Evolutionary conservation across 306 rosid genomes (phyloP).

Genomic region (Mucuna pruriens): DNA sequence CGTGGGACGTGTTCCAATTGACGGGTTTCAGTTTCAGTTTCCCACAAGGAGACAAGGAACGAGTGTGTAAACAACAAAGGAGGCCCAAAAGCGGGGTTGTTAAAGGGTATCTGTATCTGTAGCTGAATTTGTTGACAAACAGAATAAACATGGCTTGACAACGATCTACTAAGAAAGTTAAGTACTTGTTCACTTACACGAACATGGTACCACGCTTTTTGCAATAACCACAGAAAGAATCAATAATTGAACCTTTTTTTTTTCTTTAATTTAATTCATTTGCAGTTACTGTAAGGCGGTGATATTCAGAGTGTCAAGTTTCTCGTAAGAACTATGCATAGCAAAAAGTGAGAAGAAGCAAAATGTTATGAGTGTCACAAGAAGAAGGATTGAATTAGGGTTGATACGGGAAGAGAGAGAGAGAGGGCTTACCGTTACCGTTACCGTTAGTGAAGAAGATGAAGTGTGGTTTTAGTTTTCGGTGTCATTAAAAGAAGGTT

Average conservation of each 20-base stretch:
- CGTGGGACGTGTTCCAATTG: constrained; percentile 67
- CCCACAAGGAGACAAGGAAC: constrained; percentile 47
- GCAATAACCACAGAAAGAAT: background rate
- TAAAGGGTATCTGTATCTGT: constrained; percentile 26
- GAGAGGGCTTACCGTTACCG: background rate
- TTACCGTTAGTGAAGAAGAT: background rate
- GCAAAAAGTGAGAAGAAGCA: background rate
- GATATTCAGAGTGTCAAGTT: background rate
- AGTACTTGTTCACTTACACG: constrained; percentile 5
- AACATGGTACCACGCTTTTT: background rate
- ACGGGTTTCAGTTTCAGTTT: constrained; percentile 54
- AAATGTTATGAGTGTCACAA: background rate
- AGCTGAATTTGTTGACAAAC: constrained; percentile 35
- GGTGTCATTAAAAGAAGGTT: background rate
- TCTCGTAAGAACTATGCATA: background rate
- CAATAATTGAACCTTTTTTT: background rate
- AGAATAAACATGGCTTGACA: constrained; percentile 41
- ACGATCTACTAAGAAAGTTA: background rate
- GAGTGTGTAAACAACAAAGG: constrained; percentile 41
- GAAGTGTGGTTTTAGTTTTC: background rate
- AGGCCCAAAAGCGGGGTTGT: constrained; percentile 4
- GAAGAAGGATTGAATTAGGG: background rate
- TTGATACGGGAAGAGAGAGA: background rate
- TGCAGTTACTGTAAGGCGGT: background rate
- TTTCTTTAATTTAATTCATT: background rate